Evolutionary conservation across 2,329 filamentous ascomycete genomes (phyloP).

Genomic region (Phaeosphaeria sp.): DNA sequence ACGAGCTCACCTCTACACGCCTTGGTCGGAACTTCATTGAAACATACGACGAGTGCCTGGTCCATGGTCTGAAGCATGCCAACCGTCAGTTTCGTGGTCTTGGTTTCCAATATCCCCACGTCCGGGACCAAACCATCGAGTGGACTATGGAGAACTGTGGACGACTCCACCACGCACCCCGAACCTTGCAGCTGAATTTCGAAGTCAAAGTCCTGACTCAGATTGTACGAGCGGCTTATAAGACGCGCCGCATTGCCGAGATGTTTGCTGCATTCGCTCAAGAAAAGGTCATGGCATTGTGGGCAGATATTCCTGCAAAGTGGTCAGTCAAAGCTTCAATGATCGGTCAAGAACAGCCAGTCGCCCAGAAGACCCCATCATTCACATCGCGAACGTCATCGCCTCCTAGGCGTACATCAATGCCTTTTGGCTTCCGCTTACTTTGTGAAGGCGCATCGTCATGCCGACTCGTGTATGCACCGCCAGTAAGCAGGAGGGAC

Average conservation of each 20-base stretch:
- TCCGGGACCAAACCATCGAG: conserved; percentile 22
- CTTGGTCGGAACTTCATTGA: conserved; percentile 24
- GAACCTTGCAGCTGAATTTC: conserved; percentile 5
- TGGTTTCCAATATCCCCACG: conserved; percentile 18
- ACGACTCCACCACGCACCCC: conserved; percentile 26
- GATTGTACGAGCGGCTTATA: conserved; percentile 4
- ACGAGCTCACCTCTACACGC: conserved; percentile 7
- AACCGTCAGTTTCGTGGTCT: conserved; percentile 13
- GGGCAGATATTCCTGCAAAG: neutral
- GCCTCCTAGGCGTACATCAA: neutral
- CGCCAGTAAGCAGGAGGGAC: neutral
- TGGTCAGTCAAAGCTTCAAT: too few relatives aligned
- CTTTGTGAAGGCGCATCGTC: neutral
- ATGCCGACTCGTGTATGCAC: neutral
- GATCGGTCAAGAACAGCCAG: neutral
- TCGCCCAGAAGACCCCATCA: neutral
- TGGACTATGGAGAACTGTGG: conserved; percentile 32
- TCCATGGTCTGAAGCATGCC: conserved; percentile 22
- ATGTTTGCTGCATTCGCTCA: neutral
- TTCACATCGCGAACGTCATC: neutral
- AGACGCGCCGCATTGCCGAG: conserved; percentile 1
- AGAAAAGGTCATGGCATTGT: neutral
- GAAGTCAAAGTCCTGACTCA: conserved; percentile 10
- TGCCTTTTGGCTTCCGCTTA: neutral
- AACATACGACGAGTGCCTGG: conserved; percentile 32